Conservation (phyloP, 2,329 filamentous ascomycete genomes). For the Sporothrix variecibatus region DNA sequence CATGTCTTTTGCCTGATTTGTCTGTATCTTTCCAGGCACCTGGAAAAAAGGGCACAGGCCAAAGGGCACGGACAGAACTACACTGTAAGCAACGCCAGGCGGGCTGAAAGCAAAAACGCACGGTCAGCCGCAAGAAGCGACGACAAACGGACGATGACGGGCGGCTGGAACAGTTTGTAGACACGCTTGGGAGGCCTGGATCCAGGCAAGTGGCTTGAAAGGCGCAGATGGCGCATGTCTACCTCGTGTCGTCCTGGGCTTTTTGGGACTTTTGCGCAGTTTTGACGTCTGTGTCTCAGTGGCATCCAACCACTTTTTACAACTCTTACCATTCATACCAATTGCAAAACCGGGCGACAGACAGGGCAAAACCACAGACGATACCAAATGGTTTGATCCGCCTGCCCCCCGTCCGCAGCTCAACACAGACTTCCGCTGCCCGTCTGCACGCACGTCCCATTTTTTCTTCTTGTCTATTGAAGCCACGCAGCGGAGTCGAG, state of each 20-base stretch:
- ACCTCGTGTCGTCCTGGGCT: background rate
- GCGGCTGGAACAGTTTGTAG: background rate
- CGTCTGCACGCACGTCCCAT: background rate
- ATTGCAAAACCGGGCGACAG: too few species aligned
- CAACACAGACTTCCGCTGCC: background rate
- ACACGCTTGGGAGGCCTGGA: background rate
- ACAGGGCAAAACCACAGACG: background rate
- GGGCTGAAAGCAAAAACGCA: background rate
- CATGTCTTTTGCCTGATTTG: too few species aligned
- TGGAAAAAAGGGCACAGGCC: background rate
- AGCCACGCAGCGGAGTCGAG: background rate
- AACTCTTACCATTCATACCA: background rate
- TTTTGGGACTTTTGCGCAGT: background rate
- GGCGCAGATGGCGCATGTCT: background rate
- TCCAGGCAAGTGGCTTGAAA: background rate
- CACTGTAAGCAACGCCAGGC: background rate
- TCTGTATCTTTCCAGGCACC: too few species aligned
- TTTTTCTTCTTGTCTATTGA: background rate
- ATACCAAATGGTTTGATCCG: background rate
- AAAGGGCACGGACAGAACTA: background rate
- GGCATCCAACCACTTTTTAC: too few species aligned
- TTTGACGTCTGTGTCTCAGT: background rate
- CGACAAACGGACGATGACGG: background rate
- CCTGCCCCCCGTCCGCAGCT: background rate
- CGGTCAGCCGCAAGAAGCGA: background rate